Base-by-base conservation (phyloP, 2,329 filamentous ascomycete genomes). In the Cladosporium halotolerans region DNA sequence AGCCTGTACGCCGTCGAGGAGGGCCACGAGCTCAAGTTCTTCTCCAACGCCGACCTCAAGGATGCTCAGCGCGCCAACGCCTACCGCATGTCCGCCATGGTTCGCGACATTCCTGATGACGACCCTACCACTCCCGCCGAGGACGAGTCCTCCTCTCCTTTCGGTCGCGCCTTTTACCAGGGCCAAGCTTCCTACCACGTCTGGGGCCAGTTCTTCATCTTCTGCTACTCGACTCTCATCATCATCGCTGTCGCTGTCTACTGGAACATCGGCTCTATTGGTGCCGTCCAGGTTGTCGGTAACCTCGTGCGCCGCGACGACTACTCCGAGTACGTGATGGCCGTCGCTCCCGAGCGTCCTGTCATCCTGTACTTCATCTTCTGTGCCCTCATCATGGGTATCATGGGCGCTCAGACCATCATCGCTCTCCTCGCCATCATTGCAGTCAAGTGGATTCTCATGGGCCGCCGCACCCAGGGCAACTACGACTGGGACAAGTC, bases 401-500 rank as follows among this genome's bases (percentile, higher is more conserved):
- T 81, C 45, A 73, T 73, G 39, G 70, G 72, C 0, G 32, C 69
- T 0, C 73, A 78, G 55, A 68, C 73, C 0, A 38, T 77, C 2
- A 32, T 78, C 0, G 74, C 77, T 2, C 58, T 79, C 1, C 58
- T 60, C 2, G 57, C 76, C 31, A 68, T 77, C 38, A 71, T 81
- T 52, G 66, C 58, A 2, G 65, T 73, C 8, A 81, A 82, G 60
- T 81, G 79, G 79, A 53, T 67, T 2, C 63, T 81, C 2, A 68
- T 81, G 19, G 79, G 79, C 13, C 73, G 73, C 16, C 71, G 79
- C 38, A 65, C 66, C 55, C 74, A 75, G 3, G 79, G 79, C 11
- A 76, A 76, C 56, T 79, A 79, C 58, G 76, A 80, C 64, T 82
- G 79, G 79, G 79, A 82, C 61, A 76, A 76, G 63, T 75, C 56